A percentile compares a stretch with the other conserved stretches of the same genome.
Conservation (phyloP, 352 stramenopile genomes). For the Pythium pectinolyticum region DNA sequence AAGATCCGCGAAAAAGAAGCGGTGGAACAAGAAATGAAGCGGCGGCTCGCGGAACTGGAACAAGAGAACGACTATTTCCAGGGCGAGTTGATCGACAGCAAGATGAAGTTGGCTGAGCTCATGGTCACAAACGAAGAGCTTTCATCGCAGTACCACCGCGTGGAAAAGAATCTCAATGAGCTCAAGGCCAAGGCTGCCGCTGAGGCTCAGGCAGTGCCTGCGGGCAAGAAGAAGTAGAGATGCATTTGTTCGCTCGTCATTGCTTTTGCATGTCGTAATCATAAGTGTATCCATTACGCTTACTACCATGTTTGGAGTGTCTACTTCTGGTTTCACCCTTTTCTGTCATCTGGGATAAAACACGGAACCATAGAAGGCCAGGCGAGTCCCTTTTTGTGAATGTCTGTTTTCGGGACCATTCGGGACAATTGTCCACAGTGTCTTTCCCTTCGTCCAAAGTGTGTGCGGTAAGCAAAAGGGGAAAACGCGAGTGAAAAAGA, state of each 20-base stretch:
- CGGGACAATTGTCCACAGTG: conserved; percentile 7
- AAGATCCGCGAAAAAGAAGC: conserved; percentile 38
- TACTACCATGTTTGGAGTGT: background rate
- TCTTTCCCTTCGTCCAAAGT: conserved; percentile 9
- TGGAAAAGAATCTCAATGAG: conserved; percentile 58
- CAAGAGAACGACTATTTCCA: conserved; percentile 86
- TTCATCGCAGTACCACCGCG: conserved; percentile 52
- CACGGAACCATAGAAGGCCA: background rate
- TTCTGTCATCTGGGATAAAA: background rate
- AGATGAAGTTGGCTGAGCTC: conserved; percentile 78
- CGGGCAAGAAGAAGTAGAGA: conserved; percentile 48
- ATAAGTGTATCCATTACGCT: conserved; percentile 18
- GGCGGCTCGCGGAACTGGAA: conserved; percentile 45
- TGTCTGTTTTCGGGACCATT: conserved; percentile 9
- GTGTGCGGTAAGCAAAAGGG: conserved; percentile 12
- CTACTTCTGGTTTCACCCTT: background rate
- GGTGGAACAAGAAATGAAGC: conserved; percentile 38
- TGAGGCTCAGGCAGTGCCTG: conserved; percentile 38
- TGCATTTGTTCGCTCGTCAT: background rate
- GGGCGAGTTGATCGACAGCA: conserved; percentile 77
- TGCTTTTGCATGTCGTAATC: conserved; percentile 7
- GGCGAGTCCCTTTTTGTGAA: conserved; percentile 2
- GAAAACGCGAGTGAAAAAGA: background rate
- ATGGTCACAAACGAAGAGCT: conserved; percentile 78
- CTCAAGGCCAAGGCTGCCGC: conserved; percentile 52